Conservation (phyloP, 768 basidiomycete species). For the Leucosporidium scottii region DNA sequence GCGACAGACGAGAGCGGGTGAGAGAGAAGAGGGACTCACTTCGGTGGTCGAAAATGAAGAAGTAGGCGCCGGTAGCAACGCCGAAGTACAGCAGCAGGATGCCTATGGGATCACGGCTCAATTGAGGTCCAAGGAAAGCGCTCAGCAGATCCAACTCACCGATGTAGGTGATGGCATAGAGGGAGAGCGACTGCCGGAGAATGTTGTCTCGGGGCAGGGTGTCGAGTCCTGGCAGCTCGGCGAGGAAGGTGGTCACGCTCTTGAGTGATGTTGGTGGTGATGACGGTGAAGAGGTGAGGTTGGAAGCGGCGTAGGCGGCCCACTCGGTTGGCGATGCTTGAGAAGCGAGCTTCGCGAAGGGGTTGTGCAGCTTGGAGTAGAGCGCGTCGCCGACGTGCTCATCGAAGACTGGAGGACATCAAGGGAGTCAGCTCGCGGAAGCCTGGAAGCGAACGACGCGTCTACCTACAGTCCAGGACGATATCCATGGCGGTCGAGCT, state of each 20-base stretch:
- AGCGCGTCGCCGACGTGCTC: constrained; percentile 32
- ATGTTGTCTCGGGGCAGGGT: constrained; percentile 18
- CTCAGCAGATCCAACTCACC: constrained; percentile 47
- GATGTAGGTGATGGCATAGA: constrained; percentile 62
- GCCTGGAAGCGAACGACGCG: too few relatives aligned
- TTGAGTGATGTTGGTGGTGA: background rate
- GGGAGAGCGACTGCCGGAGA: constrained; percentile 62
- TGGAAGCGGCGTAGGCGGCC: background rate
- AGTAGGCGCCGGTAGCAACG: constrained; percentile 74
- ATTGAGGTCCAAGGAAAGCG: too few relatives aligned
- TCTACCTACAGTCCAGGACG: background rate
- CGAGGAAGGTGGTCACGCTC: background rate
- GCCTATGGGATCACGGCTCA: too few relatives aligned
- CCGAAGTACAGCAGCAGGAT: constrained; percentile 76
- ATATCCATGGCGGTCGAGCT: constrained; percentile 1
- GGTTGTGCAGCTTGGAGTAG: constrained; percentile 24
- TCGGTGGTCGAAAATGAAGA: constrained; percentile 81
- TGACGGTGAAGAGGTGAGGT: constrained; percentile 1
- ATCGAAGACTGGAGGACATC: constrained; percentile 16
- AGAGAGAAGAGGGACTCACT: constrained; percentile 46
- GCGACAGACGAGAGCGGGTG: too few relatives aligned
- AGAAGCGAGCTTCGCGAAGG: constrained; percentile 8
- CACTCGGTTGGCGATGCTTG: background rate
- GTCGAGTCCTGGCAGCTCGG: constrained; percentile 18
- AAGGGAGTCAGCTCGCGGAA: too few relatives aligned